Conservation (phyloP, 305 asterid species). For the Lippia alba region DNA sequence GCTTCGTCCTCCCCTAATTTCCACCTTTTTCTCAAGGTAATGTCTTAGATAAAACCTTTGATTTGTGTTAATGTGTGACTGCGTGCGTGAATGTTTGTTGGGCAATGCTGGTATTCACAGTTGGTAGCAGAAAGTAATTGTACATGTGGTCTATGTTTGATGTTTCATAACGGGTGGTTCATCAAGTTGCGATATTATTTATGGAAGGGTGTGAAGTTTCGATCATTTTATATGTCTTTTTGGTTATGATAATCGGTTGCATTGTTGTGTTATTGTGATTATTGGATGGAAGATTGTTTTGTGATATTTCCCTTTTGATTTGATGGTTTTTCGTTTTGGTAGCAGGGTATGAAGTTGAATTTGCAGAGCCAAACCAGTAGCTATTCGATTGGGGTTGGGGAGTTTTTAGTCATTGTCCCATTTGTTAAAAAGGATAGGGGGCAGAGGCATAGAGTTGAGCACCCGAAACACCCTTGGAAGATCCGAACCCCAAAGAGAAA, state of each 20-base stretch:
- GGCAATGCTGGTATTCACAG: conserved; percentile 13
- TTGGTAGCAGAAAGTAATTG: conserved; percentile 10
- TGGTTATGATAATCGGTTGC: conserved; percentile 5
- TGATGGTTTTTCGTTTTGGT: conserved; percentile 6
- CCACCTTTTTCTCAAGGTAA: conserved; percentile 79
- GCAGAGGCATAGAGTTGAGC: conserved; percentile 44
- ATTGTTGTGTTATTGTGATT: conserved; percentile 4
- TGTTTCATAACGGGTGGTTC: not conserved
- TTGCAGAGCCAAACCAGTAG: conserved; percentile 60
- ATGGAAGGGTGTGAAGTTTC: not conserved
- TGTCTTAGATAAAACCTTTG: conserved; percentile 1
- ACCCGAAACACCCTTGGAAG: conserved; percentile 37
- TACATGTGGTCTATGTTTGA: not conserved
- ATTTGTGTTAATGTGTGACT: not conserved
- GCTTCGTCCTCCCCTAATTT: conserved; percentile 72
- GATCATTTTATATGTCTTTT: not conserved
- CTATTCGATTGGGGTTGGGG: conserved; percentile 51
- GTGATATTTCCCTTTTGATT: not conserved
- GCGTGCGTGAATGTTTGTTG: not conserved
- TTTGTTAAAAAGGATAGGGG: conserved; percentile 61
- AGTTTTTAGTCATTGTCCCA: conserved; percentile 78
- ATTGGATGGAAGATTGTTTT: not conserved
- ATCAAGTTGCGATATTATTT: not conserved
- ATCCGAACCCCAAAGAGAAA: conserved; percentile 34
- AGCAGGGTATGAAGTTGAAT: conserved; percentile 76